Evolutionary conservation across 2,329 filamentous ascomycete genomes (phyloP).

Genomic region (Dothistroma septosporum): DNA sequence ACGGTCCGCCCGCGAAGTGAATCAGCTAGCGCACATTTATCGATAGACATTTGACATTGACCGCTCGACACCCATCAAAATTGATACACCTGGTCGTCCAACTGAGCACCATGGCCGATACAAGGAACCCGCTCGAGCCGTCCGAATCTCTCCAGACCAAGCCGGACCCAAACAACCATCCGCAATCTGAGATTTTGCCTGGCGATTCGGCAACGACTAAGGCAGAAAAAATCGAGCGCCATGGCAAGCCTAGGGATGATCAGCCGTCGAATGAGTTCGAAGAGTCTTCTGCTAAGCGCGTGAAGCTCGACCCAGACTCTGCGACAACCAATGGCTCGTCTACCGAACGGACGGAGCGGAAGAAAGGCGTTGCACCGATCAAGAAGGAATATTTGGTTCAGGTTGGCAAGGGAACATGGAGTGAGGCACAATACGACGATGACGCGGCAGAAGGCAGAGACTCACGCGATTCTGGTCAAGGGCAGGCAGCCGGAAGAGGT

Average conservation of each 20-base stretch:
- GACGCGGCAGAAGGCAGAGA: slow-evolving; percentile 42
- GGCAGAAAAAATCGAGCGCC: slow-evolving; percentile 39
- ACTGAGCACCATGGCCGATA: slow-evolving; percentile 7
- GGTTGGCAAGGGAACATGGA: slow-evolving; percentile 13
- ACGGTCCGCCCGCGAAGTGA: no score
- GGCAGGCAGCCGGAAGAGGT: slow-evolving; percentile 25
- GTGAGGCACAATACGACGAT: slow-evolving; percentile 30
- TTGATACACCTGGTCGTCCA: background rate
- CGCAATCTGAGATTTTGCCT: slow-evolving; percentile 33
- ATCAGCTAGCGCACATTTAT: no score
- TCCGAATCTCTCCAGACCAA: slow-evolving; percentile 22
- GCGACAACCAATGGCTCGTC: slow-evolving; percentile 9
- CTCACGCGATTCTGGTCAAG: slow-evolving; percentile 40
- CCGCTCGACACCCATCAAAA: no score
- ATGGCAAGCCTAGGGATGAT: slow-evolving; percentile 23
- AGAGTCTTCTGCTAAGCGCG: slow-evolving; percentile 36
- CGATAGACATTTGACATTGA: no score
- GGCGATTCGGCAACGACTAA: slow-evolving; percentile 39
- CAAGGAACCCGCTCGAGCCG: slow-evolving; percentile 26
- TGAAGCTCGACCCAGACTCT: slow-evolving; percentile 36
- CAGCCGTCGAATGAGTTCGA: slow-evolving; percentile 28
- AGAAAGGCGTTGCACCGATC: slow-evolving; percentile 63
- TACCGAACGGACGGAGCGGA: slow-evolving; percentile 20
- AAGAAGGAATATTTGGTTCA: slow-evolving; percentile 62
- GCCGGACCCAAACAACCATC: slow-evolving; percentile 28